phyloP scores from a whole-genome alignment of 2,329 filamentous ascomycete species.

The Ascosphaera aggregata region DNA sequence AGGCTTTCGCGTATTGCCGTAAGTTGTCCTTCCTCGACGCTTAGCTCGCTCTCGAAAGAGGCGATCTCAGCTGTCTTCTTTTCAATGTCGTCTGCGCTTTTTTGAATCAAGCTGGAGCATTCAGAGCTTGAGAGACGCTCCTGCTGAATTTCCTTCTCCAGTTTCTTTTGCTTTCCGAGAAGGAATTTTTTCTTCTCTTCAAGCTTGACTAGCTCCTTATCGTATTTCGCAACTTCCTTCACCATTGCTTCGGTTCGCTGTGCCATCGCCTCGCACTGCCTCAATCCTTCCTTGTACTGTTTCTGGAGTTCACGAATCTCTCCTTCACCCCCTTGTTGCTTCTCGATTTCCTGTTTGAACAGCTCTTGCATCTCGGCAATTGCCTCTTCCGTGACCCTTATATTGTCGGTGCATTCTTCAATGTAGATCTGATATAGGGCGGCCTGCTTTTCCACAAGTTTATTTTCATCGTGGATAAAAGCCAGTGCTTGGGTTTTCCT shows the following conservation, averaged over 20 bases:
- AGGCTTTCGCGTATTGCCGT: slow-evolving; percentile 61
- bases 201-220: slow-evolving; percentile 92
- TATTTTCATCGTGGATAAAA: slow-evolving; percentile 81
- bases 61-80: slow-evolving; percentile 51
- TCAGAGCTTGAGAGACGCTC: slow-evolving; percentile 53
- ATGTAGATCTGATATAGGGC: slow-evolving; percentile 84
- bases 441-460: slow-evolving; percentile 70
- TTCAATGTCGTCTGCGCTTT: slow-evolving; percentile 57
- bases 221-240: slow-evolving; percentile 79
- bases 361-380: slow-evolving; percentile 76
- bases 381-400: slow-evolving; percentile 70
- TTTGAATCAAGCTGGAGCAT: slow-evolving; percentile 52
- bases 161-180: slow-evolving; percentile 73
- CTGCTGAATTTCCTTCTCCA: slow-evolving; percentile 64
- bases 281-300: slow-evolving; percentile 57
- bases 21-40: slow-evolving; percentile 60
- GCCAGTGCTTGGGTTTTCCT: slow-evolving; percentile 90
- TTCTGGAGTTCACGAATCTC: slow-evolving; percentile 78
- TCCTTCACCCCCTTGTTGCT: slow-evolving; percentile 73
- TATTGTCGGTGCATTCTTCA: slow-evolving; percentile 68
- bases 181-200: slow-evolving; percentile 97
- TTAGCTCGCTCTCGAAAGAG: slow-evolving; percentile 51
- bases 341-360: slow-evolving; percentile 69
- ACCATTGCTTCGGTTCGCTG: slow-evolving; percentile 55
- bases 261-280: slow-evolving; percentile 61